These are phyloP conservation scores for Chaetomium cochliodes DNA, from an alignment of 495 filamentous ascomycete species.

Conservation along the genomic window DNA sequence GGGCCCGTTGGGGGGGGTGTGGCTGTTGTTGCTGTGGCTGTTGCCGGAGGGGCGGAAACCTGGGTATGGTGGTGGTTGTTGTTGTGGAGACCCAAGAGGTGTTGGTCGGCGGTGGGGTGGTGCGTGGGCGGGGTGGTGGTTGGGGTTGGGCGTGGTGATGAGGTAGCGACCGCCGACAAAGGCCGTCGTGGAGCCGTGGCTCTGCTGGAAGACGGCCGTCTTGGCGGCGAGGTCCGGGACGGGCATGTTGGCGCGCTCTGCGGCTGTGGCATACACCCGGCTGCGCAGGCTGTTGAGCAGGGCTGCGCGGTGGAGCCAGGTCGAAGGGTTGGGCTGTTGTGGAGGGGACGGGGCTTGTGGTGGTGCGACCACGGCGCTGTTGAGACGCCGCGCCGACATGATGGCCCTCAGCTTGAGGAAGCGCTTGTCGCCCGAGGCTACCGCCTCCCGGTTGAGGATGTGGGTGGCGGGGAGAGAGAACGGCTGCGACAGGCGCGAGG, in stretches of 20 bases:
- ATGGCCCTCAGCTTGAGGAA: slow-evolving; percentile 41
- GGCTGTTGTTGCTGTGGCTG: not conserved
- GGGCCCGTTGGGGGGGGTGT: no score
- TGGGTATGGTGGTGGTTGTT: no score
- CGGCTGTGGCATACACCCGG: slow-evolving; percentile 26
- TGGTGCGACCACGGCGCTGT: not conserved
- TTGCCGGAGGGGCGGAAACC: not conserved
- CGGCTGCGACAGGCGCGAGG: slow-evolving; percentile 65
- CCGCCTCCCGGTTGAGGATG: slow-evolving; percentile 57
- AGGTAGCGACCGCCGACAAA: slow-evolving; percentile 16
- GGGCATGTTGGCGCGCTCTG: slow-evolving; percentile 15
- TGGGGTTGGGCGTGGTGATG: not conserved
- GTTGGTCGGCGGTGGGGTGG: not conserved
- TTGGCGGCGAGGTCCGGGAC: slow-evolving; percentile 21
- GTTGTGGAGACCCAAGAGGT: no score
- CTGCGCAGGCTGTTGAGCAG: slow-evolving; percentile 36
- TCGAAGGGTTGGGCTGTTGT: slow-evolving; percentile 25
- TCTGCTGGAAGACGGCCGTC: slow-evolving; percentile 25
- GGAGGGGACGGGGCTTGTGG: not conserved
- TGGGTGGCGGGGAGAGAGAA: slow-evolving; percentile 68
- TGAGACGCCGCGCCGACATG: slow-evolving; percentile 29
- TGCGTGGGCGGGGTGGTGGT: not conserved
- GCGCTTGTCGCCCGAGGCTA: slow-evolving; percentile 50
- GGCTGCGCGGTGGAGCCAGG: slow-evolving; percentile 34
- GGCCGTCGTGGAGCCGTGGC: not conserved